Conservation (phyloP, 2,329 filamentous ascomycete species). For the Ophiostoma triangulosporum region DNA sequence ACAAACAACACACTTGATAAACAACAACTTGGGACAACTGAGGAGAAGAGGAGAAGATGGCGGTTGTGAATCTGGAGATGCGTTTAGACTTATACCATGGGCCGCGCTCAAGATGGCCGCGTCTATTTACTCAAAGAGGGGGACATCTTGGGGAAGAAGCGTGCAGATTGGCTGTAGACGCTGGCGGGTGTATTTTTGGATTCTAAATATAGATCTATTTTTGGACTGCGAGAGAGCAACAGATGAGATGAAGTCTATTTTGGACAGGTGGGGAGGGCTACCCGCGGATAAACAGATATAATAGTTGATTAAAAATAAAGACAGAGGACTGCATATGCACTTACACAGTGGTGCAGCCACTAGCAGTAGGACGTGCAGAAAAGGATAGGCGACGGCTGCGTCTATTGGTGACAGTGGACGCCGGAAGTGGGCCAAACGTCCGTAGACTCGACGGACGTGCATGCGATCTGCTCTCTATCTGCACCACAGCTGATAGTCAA, state of each 20-base stretch:
- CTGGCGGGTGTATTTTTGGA: neutral
- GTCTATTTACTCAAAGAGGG: neutral
- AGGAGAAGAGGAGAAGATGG: conserved; percentile 18
- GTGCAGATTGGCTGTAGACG: conserved; percentile 7
- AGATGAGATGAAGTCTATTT: neutral
- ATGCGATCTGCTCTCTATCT: neutral
- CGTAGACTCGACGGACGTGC: neutral
- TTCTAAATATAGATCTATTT: neutral
- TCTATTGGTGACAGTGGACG: neutral
- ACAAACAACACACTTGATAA: conserved; percentile 8
- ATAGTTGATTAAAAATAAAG: neutral
- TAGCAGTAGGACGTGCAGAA: neutral
- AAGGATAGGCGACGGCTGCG: neutral
- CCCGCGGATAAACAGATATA: neutral
- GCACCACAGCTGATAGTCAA: too few relatives aligned
- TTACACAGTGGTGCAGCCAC: neutral
- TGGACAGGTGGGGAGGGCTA: neutral
- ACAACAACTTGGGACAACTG: conserved; percentile 24
- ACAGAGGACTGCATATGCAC: neutral
- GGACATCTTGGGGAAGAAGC: neutral
- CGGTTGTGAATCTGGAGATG: conserved; percentile 16
- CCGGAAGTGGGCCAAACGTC: neutral
- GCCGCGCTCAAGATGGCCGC: conserved; percentile 29
- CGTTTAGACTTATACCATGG: conserved; percentile 45
- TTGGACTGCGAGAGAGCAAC: neutral